Conservation (phyloP, 495 filamentous ascomycete genomes). For the Penicillium waksmanii region DNA sequence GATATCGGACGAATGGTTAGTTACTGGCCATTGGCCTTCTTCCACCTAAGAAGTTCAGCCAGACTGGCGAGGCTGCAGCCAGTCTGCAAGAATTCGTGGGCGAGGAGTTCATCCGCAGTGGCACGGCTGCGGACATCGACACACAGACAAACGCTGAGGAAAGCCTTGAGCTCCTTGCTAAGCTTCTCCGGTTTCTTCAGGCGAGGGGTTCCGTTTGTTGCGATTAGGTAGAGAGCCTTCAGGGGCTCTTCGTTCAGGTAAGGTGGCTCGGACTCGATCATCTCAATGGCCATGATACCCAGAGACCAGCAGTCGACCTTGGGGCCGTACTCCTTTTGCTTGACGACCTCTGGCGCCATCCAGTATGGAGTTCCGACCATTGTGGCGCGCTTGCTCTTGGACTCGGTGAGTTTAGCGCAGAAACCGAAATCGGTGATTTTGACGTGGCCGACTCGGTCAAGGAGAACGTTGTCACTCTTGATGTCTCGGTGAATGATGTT, state of each 20-base stretch:
- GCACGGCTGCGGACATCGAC: conserved; percentile 95
- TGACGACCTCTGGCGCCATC: conserved; percentile 99
- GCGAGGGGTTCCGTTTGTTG: conserved; percentile 94
- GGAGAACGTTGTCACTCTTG: conserved; percentile 96
- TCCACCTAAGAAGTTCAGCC: conserved; percentile 80
- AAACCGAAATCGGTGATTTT: conserved; percentile 99
- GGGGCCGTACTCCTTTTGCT: conserved; percentile 96
- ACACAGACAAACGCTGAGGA: conserved; percentile 92
- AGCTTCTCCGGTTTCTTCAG: conserved; percentile 98
- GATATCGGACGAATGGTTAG: not conserved
- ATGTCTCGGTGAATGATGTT: conserved; percentile 99
- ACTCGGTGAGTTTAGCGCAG: conserved; percentile 97
- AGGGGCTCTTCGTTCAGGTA: conserved; percentile 98
- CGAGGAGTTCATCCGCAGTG: conserved; percentile 82
- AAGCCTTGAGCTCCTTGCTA: conserved; percentile 93
- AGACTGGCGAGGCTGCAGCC: conserved; percentile 77
- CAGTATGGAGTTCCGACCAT: conserved; percentile 99
- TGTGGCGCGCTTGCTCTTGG: conserved; percentile 94
- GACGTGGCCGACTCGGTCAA: conserved; percentile 91
- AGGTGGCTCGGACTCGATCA: conserved; percentile 98
- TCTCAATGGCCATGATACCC: conserved; percentile 99
- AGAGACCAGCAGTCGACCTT: conserved; percentile 99
- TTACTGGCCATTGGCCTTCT: conserved; percentile 50
- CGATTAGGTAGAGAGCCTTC: conserved; percentile 93
- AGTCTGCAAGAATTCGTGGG: conserved; percentile 73